Evolutionary conservation across 495 filamentous ascomycete species (phyloP).

Genomic region (Trichoderma parareesei): DNA sequence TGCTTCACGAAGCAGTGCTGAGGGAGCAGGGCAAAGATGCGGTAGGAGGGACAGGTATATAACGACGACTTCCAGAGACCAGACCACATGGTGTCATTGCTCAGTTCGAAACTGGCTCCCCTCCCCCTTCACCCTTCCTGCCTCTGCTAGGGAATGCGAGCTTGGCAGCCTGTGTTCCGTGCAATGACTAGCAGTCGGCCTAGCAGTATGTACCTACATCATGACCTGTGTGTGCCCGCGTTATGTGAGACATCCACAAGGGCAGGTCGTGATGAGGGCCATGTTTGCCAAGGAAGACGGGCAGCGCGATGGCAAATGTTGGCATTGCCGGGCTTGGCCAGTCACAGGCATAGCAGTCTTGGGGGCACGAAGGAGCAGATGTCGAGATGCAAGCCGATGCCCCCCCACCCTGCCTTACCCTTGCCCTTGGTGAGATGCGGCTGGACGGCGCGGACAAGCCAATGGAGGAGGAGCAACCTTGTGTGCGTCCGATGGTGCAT

Average conservation of each 20-base stretch:
- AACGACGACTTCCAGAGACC: not conserved
- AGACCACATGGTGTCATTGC: not conserved
- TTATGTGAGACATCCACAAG: not conserved
- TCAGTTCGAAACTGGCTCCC: not conserved
- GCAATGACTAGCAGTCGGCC: no score
- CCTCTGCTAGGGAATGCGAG: not conserved
- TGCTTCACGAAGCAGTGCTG: not conserved
- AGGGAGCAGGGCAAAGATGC: not conserved
- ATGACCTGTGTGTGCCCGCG: not conserved
- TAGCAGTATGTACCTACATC: not conserved
- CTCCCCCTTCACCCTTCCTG: not conserved
- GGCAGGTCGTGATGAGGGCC: not conserved
- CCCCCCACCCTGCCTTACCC: no score
- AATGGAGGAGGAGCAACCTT: no score
- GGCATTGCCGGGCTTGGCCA: not conserved
- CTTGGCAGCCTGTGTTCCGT: not conserved
- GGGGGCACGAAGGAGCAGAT: no score
- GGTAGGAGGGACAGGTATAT: not conserved
- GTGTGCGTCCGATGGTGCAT: no score
- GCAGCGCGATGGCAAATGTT: not conserved
- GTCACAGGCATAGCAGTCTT: not conserved
- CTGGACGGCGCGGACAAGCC: no score
- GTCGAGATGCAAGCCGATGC: no score
- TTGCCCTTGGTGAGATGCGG: no score
- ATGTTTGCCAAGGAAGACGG: not conserved